These are phyloP conservation scores for Lotmaria passim DNA, from an alignment of 208 protist genomes.

Conservation along the genomic window DNA sequence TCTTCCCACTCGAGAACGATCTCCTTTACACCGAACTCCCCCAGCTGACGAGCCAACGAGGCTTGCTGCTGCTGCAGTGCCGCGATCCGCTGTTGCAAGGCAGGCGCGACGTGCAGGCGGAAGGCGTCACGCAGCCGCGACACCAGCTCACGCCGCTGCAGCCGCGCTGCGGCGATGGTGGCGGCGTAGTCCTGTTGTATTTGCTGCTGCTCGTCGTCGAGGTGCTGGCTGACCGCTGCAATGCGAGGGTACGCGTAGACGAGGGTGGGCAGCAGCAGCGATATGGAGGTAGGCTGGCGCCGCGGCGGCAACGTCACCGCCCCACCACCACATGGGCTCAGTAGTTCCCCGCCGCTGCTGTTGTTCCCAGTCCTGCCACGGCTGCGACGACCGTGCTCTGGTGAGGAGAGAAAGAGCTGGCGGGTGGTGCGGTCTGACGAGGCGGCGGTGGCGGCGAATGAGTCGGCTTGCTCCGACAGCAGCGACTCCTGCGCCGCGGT, in stretches of 20 bases:
- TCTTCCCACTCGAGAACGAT: slow-evolving; percentile 48
- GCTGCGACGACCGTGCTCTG: slow-evolving; percentile 37
- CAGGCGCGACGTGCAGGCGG: slow-evolving; percentile 30
- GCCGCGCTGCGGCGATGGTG: slow-evolving; percentile 33
- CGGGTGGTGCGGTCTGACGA: slow-evolving; percentile 20
- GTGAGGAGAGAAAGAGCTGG: slow-evolving; percentile 33
- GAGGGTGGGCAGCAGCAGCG: slow-evolving; percentile 32
- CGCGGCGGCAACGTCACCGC: not conserved
- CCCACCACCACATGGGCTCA: not conserved
- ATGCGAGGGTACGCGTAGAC: slow-evolving; percentile 45
- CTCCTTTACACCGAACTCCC: slow-evolving; percentile 39
- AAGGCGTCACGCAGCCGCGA: slow-evolving; percentile 37
- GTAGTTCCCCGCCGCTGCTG: not conserved
- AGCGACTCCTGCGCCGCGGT: not conserved
- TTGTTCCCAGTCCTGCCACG: slow-evolving; percentile 2
- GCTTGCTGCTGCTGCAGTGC: slow-evolving; percentile 29
- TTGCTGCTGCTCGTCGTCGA: slow-evolving; percentile 41
- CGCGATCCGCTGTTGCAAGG: slow-evolving; percentile 20
- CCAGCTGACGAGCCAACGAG: slow-evolving; percentile 34
- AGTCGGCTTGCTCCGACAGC: slow-evolving; percentile 8
- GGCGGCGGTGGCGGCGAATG: slow-evolving; percentile 9
- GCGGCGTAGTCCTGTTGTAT: slow-evolving; percentile 41
- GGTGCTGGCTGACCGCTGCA: slow-evolving; percentile 37
- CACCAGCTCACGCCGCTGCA: slow-evolving; percentile 23
- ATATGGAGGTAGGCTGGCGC: slow-evolving; percentile 7